These are phyloP conservation scores for Helianthus tuberosus DNA, from an alignment of 129 eudicot genomes.

Conservation along the genomic window DNA sequence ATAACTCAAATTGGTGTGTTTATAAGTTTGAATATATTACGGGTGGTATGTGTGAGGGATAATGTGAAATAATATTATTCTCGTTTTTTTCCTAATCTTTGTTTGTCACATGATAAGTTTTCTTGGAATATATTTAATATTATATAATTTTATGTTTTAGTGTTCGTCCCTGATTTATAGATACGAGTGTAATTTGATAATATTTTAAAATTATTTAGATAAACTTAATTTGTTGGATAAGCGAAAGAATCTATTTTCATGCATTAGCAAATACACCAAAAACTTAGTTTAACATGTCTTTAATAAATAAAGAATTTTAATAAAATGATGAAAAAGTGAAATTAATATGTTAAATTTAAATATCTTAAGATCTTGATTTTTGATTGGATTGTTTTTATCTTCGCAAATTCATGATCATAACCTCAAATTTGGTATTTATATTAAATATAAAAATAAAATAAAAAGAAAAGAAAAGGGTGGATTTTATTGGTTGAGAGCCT, in stretches of 20 bases:
- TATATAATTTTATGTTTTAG: not conserved
- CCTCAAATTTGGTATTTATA: too few relatives aligned
- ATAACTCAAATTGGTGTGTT: not conserved
- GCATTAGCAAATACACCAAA: not conserved
- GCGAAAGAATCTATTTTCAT: not conserved
- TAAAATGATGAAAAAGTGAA: not conserved
- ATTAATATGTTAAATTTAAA: not conserved
- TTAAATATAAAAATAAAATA: too few relatives aligned
- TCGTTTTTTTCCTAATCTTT: not conserved
- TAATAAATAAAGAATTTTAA: too few relatives aligned
- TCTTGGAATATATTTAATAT: not conserved
- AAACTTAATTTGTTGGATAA: not conserved
- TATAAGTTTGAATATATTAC: not conserved
- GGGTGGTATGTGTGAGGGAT: not conserved
- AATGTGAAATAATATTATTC: slow-evolving; percentile 5
- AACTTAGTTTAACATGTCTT: not conserved
- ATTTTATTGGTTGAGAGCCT: too few relatives aligned
- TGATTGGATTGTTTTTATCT: too few relatives aligned
- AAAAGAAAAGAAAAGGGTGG: too few relatives aligned
- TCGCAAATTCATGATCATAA: too few relatives aligned
- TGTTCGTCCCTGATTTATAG: not conserved
- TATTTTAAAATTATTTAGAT: not conserved
- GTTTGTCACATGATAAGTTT: not conserved
- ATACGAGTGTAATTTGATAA: not conserved
- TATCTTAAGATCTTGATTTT: too few relatives aligned